Conservation (phyloP, 2,329 filamentous ascomycete genomes). For the Penicillium sp. region DNA sequence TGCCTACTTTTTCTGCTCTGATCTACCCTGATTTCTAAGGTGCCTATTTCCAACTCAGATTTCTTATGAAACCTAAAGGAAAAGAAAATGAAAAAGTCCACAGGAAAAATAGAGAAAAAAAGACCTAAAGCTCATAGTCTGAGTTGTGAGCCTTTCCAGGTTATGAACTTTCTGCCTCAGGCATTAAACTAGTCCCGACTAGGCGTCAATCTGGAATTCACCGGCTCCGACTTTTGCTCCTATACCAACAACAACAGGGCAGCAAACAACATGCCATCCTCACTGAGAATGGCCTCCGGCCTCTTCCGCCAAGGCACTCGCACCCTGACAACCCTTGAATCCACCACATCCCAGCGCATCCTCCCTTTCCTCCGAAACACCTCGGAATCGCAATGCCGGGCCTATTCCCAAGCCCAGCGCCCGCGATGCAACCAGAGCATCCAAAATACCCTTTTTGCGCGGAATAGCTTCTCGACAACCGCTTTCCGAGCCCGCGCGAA, state of each 20-base stretch:
- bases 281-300: conserved; percentile 21
- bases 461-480: conserved; percentile 29
- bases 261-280: conserved; percentile 25
- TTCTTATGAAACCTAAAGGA: no score
- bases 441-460: conserved; percentile 8
- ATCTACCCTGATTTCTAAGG: no score
- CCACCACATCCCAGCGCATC: conserved; percentile 12
- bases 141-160: no score
- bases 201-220: conserved; percentile 20
- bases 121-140: no score
- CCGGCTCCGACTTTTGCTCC: conserved; percentile 5
- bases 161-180: conserved; percentile 6
- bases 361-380: conserved; percentile 18
- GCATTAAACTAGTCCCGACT: conserved; percentile 19
- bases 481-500: conserved; percentile 22
- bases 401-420: conserved; percentile 21
- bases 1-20: no score
- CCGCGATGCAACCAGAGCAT: conserved; percentile 14
- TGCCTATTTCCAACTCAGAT: no score
- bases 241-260: neutral
- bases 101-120: no score
- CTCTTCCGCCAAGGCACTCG: conserved; percentile 17
- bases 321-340: conserved; percentile 10
- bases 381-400: conserved; percentile 19
- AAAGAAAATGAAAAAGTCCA: no score